Evolutionary conservation across 2,329 filamentous ascomycete genomes (phyloP), one percentile per base, ranked within the genome.

Genomic region (Zopfia rhizophila): DNA sequence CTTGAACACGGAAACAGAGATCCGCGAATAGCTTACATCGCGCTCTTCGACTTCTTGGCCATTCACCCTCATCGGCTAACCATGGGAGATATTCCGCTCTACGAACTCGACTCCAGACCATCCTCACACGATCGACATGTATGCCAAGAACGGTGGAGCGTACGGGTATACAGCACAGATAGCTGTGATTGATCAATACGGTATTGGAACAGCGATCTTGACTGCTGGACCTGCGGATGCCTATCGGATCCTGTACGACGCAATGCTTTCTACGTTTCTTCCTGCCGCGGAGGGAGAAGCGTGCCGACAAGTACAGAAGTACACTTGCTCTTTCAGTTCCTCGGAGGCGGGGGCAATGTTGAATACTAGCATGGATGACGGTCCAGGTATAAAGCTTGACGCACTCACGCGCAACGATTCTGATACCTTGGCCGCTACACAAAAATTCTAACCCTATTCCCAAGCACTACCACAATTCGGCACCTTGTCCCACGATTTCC

Each of bases 101-200:
- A 11, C 24, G 11, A 46, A 46, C 22, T 27, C 33, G 7, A 46
- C 43, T 6, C 21, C 36, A 7, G 13, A n/a, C 7, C 17, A 46
- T 22, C 43, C 36, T 3, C 43, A 41, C 27, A 40, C 36, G 7
- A 46, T 46, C 18, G 43, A 46, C 22, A 35, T 46, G 12, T 41
- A 46, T 23, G 21, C 23, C 7, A 40, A 40, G 24, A 46, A 41
- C 18, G 43, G 43, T 11, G 36, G 43, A 5, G 43, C n/a, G n/a
- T n/a, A n/a, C n/a, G 42, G 42, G 7, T 45, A 45, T 22, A 45
- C 42, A 7, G n/a, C 42, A 7, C 42, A 45, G 21, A n/a, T 45
- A 12, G 33, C 42, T 10, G 23, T 39, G 3, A 45, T 45, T 12
- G 42, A 45, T 17, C 22, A 38, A 30, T 38, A 45, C 33, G 42